Evolutionary conservation across 352 stramenopile genomes (phyloP), one percentile per base, ranked within the genome.

Genomic region (Phytophthora ohioensis): DNA sequence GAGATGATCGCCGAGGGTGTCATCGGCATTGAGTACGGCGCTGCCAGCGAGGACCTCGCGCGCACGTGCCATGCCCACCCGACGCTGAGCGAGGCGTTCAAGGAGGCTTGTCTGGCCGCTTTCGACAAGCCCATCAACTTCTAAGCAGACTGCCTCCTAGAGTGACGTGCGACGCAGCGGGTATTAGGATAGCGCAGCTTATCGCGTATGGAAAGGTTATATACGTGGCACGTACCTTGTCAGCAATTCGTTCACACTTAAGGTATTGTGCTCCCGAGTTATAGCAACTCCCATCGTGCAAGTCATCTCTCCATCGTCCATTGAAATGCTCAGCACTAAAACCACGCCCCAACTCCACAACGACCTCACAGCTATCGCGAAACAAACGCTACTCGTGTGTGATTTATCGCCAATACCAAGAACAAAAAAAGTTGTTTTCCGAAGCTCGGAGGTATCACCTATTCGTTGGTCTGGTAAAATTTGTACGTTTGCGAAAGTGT

Each of bases 111-210:
- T 76, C 97, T 99, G 85, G 95, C 94, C 68, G 92, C 97, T 45
- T 99, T 99, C 80, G 96, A 97, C 80, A 99, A 99, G 86, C 95
- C 98, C 47, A 99, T 99, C 82, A 98, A 99, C 87, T 99, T 99
- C 77, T 99, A 98, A 98, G 71, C 56, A 49, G 34, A 57, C 27
- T 17, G 0, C n/a, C 38, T 11, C n/a, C 12, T 67, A 75, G 60
- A 72, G 3, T 27, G 27, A 64, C 17, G 8, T 57, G 57, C 17
- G 34, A 54, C 10, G 21, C 31, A 74, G 58, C 46, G 17, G 45
- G 54, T 48, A 48, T 61, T 56, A 63, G 48, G 30, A 57, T 60
- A 67, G 54, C 52, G 45, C 57, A 56, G 48, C 42, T 67, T 75
- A 71, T 59, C 39, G 32, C 69, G 69, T 65, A 69, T 76, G 45